A percentile compares a stretch with the other conserved stretches of the same genome.
Conservation (phyloP, 495 filamentous ascomycete species). For the Tuber umbilicatum region DNA sequence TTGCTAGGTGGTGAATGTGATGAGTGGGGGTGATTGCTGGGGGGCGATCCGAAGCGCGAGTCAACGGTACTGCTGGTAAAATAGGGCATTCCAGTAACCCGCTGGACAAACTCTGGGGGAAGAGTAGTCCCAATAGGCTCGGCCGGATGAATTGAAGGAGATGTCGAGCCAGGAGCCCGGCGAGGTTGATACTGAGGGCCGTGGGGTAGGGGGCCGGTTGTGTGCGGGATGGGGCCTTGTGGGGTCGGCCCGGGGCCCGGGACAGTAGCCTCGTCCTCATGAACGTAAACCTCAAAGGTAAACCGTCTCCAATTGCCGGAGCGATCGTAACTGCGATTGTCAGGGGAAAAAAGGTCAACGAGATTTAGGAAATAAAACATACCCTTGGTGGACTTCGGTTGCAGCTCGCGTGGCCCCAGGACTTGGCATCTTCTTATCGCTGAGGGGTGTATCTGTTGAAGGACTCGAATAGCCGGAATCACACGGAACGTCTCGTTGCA, state of each 20-base stretch:
- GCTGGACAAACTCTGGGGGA: constrained; percentile 21
- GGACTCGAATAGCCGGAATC: constrained; percentile 40
- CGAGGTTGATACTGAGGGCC: constrained; percentile 23
- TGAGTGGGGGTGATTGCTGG: constrained; percentile 23
- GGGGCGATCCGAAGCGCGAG: constrained; percentile 26
- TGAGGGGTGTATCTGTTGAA: constrained; percentile 29
- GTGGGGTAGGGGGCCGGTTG: neutral
- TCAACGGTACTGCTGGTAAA: constrained; percentile 18
- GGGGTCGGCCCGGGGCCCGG: constrained; percentile 14
- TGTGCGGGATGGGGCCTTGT: neutral
- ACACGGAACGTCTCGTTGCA: constrained; percentile 24
- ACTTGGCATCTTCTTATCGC: constrained; percentile 28
- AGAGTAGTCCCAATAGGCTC: constrained; percentile 17
- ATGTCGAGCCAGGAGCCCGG: constrained; percentile 23
- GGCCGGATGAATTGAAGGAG: constrained; percentile 25
- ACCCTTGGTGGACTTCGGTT: constrained; percentile 27
- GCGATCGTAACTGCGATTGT: constrained; percentile 22
- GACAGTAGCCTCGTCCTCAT: constrained; percentile 27
- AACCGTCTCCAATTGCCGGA: constrained; percentile 30
- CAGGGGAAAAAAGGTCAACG: constrained; percentile 11
- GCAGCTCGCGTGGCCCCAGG: constrained; percentile 24
- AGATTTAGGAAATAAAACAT: constrained; percentile 5
- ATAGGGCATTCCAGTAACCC: constrained; percentile 22
- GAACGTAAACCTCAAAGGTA: constrained; percentile 37
- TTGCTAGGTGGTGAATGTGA: constrained; percentile 28